Evolutionary conservation across 108 stramenopile species (phyloP).

Genomic region (Craspedostauros australis): DNA sequence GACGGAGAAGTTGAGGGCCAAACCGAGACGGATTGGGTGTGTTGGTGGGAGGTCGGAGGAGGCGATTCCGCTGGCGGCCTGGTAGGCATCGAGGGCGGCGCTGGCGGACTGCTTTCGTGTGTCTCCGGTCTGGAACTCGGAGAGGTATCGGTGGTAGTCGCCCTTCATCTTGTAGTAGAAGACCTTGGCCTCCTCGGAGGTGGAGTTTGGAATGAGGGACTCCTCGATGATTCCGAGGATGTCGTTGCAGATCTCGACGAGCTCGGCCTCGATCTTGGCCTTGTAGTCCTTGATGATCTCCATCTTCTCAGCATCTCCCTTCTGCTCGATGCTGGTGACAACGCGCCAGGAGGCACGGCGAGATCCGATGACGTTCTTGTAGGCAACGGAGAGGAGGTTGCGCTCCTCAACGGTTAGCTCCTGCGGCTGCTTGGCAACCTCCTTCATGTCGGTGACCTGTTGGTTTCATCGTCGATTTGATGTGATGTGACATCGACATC

Average conservation of each 20-base stretch:
- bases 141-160: slow-evolving; percentile 99
- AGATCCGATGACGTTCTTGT: slow-evolving; percentile 99
- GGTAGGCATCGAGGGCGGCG: slow-evolving; percentile 96
- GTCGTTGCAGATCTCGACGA: slow-evolving; percentile 98
- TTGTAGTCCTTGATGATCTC: slow-evolving; percentile 97
- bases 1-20: slow-evolving; percentile 99
- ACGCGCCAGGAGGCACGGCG: slow-evolving; percentile 99
- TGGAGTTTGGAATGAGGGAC: slow-evolving; percentile 95
- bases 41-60: slow-evolving; percentile 96
- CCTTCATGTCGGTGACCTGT: slow-evolving; percentile 74
- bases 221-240: slow-evolving; percentile 97
- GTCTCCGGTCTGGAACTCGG: slow-evolving; percentile 89
- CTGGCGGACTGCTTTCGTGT: slow-evolving; percentile 87
- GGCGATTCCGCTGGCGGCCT: slow-evolving; percentile 92
- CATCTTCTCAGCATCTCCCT: slow-evolving; percentile 95
- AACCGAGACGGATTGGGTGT: slow-evolving; percentile 99
- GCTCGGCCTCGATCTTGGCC: slow-evolving; percentile 89
- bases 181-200: slow-evolving; percentile 98
- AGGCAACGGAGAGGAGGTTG: slow-evolving; percentile 96
- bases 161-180: slow-evolving; percentile 99
- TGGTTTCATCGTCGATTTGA: not conserved
- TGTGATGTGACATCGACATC: not conserved
- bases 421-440: slow-evolving; percentile 93
- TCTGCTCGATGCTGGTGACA: slow-evolving; percentile 98
- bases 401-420: slow-evolving; percentile 99